Evolutionary conservation across 768 basidiomycete genomes (phyloP).

Genomic region (Termitomyces sp.): DNA sequence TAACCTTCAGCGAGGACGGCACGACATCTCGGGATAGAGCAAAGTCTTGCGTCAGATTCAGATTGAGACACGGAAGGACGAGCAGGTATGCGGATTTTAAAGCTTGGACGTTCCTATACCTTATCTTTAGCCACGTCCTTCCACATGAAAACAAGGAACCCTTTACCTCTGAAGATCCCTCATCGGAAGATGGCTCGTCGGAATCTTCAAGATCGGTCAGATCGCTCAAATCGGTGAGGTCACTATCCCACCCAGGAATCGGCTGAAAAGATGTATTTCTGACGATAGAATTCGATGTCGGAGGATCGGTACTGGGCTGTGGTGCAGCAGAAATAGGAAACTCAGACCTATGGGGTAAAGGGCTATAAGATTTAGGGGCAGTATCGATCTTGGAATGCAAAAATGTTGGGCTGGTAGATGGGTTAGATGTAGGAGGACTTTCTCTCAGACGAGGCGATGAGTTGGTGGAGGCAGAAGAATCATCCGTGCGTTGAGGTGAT

Average conservation of each 20-base stretch:
- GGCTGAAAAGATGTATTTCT: not conserved
- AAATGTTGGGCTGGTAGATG: not conserved
- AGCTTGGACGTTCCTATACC: slow-evolving; percentile 13
- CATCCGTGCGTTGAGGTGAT: not conserved
- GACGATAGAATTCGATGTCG: not conserved
- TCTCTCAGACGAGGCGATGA: not conserved
- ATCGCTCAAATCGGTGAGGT: slow-evolving; percentile 28
- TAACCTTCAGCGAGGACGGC: slow-evolving; percentile 27
- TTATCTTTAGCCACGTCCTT: not conserved
- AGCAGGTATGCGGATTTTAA: slow-evolving; percentile 34
- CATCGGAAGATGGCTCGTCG: slow-evolving; percentile 12
- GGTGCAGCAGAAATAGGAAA: not conserved
- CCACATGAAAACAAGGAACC: not conserved
- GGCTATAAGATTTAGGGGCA: not conserved
- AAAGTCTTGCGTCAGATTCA: slow-evolving; percentile 14
- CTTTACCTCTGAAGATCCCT: not conserved
- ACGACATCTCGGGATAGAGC: slow-evolving; percentile 31
- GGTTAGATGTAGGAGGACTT: not conserved
- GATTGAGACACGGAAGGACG: slow-evolving; percentile 10
- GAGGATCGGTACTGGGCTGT: not conserved
- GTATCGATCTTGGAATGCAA: not conserved
- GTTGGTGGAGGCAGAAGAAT: not conserved
- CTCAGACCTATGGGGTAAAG: not conserved
- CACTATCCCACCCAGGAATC: slow-evolving; percentile 29
- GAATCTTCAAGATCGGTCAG: slow-evolving; percentile 19